A percentile compares a stretch with the other conserved stretches of the same genome.
Evolutionary conservation across 495 filamentous ascomycete species (phyloP).

Genomic region (Penicillium angulare): DNA sequence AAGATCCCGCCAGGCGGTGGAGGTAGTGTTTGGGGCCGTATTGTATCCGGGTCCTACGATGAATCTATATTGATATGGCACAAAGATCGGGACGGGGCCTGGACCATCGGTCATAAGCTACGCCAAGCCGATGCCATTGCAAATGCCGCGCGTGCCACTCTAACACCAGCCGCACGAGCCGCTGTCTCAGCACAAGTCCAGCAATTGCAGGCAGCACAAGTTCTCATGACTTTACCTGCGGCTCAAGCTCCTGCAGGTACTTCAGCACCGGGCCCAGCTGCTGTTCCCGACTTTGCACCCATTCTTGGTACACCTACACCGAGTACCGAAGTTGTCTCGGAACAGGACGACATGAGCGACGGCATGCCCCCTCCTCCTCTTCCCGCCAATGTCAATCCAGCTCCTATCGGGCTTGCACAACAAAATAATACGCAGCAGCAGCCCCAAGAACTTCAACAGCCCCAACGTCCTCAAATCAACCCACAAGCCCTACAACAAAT

Average conservation of each 20-base stretch:
- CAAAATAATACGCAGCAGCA: constrained; percentile 2
- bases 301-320: neutral
- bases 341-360: no score
- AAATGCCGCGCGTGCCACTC: constrained; percentile 34
- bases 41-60: constrained; percentile 94
- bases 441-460: neutral
- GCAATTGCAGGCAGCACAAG: constrained; percentile 28
- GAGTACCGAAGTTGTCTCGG: neutral
- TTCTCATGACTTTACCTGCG: constrained; percentile 10
- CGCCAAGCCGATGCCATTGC: constrained; percentile 62
- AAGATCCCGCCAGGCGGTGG: constrained; percentile 86
- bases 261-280: neutral
- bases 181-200: constrained; percentile 23
- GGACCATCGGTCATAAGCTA: constrained; percentile 70
- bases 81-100: constrained; percentile 74
- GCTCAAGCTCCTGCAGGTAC: neutral
- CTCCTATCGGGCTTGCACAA: no score
- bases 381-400: no score
- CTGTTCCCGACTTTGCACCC: neutral
- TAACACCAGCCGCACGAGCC: constrained; percentile 19
- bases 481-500: constrained; percentile 7
- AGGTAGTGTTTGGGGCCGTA: constrained; percentile 79
- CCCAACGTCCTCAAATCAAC: neutral
- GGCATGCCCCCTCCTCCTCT: no score
- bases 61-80: constrained; percentile 95